Base-by-base conservation (phyloP, 1,284 basidiomycete genomes). In the Moesziomyces parantarcticus region DNA sequence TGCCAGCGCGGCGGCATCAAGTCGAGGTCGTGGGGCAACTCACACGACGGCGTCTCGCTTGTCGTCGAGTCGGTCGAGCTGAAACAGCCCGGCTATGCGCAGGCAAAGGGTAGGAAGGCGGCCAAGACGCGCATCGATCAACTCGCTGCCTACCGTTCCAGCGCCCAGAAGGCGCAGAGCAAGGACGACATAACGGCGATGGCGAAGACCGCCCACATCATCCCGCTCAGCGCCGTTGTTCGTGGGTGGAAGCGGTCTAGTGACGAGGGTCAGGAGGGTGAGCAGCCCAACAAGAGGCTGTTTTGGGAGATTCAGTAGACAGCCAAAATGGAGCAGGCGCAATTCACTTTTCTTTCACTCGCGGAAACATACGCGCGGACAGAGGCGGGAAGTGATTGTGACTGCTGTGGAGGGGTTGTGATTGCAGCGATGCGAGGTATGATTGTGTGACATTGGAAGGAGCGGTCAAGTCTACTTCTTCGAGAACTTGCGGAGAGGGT, bases 21-120 rank as follows among this genome's bases (percentile, higher is more conserved):
- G 53, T 86, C 86, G 39, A 77, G 87, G 22, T 84, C 82, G 10
- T 88, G 88, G 88, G 88, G 88, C 13, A 88, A 88, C 69, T 86
- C 86, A 26, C 88, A 88, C 79, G 87, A 88, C 66, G 88, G 88
- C 3, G 84, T 85, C 7, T 87, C 86, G 67, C 82, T 88, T 23
- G 85, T 86, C 6, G 85, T 88, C 10, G 87, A 88, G 65, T 76
- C 76, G 6, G 86, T 88, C 4, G 83, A 85, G 54, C 76, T 86
- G 4, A 71, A 75, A 42, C 73, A 63, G 49, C 69, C 69, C 11
- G 68, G 76, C 22, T 79, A 77, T 58, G 78, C 78, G 20, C 62
- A 77, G 20, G 34, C 55, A 14, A 58, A 63, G 5, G 75, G 78
- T 1, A 69, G 73, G 26, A 63, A 52, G 14, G 46, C 60, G 16